phyloP scores from a whole-genome alignment of 257 asterid genomes.

The Forsythia viridissima region DNA sequence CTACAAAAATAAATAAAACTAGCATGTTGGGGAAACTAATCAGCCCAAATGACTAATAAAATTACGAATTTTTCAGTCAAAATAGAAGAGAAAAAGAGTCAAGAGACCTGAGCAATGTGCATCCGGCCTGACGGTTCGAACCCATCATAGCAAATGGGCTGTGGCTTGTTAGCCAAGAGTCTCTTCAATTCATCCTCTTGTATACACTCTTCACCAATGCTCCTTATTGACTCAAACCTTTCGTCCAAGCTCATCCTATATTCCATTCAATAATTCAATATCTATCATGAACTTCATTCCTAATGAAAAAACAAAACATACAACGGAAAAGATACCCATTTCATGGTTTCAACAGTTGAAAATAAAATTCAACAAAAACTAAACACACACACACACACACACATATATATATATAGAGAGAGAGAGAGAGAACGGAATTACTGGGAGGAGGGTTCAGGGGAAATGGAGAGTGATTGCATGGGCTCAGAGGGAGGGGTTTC shows the following conservation, averaged over 20 bases:
- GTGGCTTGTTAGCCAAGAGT: constrained; percentile 65
- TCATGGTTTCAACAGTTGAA: background rate
- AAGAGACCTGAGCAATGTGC: constrained; percentile 91
- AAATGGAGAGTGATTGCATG: constrained; percentile 31
- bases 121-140: constrained; percentile 95
- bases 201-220: constrained; percentile 91
- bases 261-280: constrained; percentile 9
- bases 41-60: background rate
- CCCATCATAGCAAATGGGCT: constrained; percentile 81
- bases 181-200: constrained; percentile 80
- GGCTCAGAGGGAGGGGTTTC: constrained; percentile 24
- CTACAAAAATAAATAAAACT: background rate
- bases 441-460: constrained; percentile 22
- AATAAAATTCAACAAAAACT: background rate
- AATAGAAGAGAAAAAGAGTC: background rate
- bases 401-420: no score
- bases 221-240: constrained; percentile 61
- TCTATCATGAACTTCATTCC: background rate
- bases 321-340: background rate
- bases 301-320: background rate
- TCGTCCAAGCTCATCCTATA: constrained; percentile 61
- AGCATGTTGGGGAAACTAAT: background rate
- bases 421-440: constrained; percentile 2
- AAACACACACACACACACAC: background rate
- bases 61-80: background rate